Base-by-base conservation (phyloP, 352 stramenopile species). In the Phytopythium chamaehyphon region DNA sequence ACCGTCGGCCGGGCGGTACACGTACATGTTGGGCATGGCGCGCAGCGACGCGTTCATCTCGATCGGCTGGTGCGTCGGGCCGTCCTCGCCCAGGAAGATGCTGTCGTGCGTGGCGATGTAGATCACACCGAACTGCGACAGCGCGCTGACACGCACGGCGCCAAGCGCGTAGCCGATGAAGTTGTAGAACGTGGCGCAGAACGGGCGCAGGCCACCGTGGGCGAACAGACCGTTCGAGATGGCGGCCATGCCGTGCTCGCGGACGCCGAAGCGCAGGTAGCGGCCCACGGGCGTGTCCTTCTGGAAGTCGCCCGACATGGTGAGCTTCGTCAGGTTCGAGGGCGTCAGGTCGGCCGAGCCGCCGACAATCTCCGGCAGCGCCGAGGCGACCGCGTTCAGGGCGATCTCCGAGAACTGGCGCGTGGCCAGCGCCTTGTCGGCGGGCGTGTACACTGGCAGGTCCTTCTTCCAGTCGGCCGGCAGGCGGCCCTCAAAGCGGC, bases 61-160 rank as follows among this genome's bases (percentile, higher is more conserved):
- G 51, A 99, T 96, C 26, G 97, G 97, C 83, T 99, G 97, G 78
- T 99, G 97, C 55, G 97, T 99, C 45, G 97, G 97, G 55, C 97
- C 97, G 73, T 99, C 97, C 73, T 99, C 97, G 46, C 97, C 97
- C 24, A 99, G 72, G 56, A 98, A 98, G 78, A 99, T 99, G n/a
- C 85, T 98, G 82, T 99, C 97, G 82, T 99, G 97, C 23, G 97
- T 99, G 61, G 98, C 98, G 33, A 99, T 81, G 78, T 98, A 99
- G 47, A 99, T 82, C 35, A 99, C 83, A 56, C 94, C 93, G 57
- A 98, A 95, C 23, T 79, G 85, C n/a, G 85, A 97, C 39, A 99
- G 77, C 36, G 96, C 96, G 50, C 86, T 95, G 36, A 98, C 67
- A 59, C 97, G 90, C 58, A 99, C 94, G 23, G 91, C 85, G 54